Conservation (phyloP, 2,329 filamentous ascomycete genomes). For the Phialemoniopsis sp. region DNA sequence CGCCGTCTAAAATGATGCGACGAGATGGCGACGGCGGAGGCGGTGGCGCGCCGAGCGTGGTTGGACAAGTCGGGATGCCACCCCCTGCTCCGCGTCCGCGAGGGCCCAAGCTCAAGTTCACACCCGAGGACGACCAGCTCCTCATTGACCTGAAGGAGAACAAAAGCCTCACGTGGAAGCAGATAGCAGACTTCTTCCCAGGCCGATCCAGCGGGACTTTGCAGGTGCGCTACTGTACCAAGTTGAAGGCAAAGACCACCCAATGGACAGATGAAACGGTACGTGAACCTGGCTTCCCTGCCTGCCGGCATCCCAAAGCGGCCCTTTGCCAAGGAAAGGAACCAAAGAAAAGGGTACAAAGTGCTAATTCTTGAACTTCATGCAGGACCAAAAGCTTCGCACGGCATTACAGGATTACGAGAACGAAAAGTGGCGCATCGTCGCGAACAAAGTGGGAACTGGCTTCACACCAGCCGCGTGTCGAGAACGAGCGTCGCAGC, state of each 20-base stretch:
- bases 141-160: conserved; percentile 91
- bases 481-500: conserved; percentile 70
- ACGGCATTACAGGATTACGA: conserved; percentile 80
- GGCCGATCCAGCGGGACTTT: conserved; percentile 85
- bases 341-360: too few species aligned
- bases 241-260: conserved; percentile 88
- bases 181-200: conserved; percentile 95
- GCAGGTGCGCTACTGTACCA: conserved; percentile 92
- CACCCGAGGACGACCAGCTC: conserved; percentile 80
- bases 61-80: conserved; percentile 85
- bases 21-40: conserved; percentile 44
- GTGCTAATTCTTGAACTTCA: background rate
- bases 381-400: conserved; percentile 71
- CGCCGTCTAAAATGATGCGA: conserved; percentile 63
- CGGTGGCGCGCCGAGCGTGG: conserved; percentile 73
- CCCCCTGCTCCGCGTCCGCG: conserved; percentile 73
- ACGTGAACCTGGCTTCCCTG: conserved; percentile 29
- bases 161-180: conserved; percentile 93
- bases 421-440: conserved; percentile 88
- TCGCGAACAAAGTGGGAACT: conserved; percentile 84
- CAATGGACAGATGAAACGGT: conserved; percentile 94
- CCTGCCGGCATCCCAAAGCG: too few species aligned
- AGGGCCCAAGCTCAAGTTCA: conserved; percentile 91
- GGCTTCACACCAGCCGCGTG: conserved; percentile 87
- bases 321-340: too few species aligned